These are phyloP conservation scores for Marvania coccoides DNA, from an alignment of 139 green algal species.

Conservation along the genomic window DNA sequence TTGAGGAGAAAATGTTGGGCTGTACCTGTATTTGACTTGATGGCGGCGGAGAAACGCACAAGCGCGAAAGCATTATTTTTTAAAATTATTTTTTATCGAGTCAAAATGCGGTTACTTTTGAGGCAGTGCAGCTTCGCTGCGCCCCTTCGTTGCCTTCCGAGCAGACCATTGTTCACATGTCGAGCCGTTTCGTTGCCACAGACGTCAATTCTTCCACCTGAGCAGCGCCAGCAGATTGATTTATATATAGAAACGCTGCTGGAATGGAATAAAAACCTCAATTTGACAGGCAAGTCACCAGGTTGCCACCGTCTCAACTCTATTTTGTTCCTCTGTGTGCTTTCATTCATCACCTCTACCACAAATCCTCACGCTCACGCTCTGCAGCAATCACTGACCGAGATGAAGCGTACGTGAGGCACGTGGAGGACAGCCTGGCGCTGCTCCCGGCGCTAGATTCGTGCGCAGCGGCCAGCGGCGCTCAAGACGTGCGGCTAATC, in stretches of 20 bases:
- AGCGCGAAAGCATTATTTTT: too few species aligned
- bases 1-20: too few species aligned
- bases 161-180: too few species aligned
- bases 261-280: conserved; percentile 63
- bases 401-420: conserved; percentile 45
- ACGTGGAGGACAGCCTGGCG: conserved; percentile 71
- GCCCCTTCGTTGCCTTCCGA: too few species aligned
- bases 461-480: neutral
- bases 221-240: conserved; percentile 35
- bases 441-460: conserved; percentile 64
- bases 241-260: conserved; percentile 59
- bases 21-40: too few species aligned
- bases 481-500: conserved; percentile 36
- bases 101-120: too few species aligned
- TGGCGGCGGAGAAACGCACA: too few species aligned
- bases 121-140: too few species aligned
- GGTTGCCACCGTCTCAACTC: neutral
- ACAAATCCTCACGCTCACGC: neutral
- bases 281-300: conserved; percentile 57
- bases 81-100: too few species aligned
- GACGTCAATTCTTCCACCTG: neutral
- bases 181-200: too few species aligned
- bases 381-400: conserved; percentile 49
- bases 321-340: neutral
- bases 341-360: neutral